phyloP scores from a whole-genome alignment of 2,329 filamentous ascomycete species.

The Xylaria sp. region DNA sequence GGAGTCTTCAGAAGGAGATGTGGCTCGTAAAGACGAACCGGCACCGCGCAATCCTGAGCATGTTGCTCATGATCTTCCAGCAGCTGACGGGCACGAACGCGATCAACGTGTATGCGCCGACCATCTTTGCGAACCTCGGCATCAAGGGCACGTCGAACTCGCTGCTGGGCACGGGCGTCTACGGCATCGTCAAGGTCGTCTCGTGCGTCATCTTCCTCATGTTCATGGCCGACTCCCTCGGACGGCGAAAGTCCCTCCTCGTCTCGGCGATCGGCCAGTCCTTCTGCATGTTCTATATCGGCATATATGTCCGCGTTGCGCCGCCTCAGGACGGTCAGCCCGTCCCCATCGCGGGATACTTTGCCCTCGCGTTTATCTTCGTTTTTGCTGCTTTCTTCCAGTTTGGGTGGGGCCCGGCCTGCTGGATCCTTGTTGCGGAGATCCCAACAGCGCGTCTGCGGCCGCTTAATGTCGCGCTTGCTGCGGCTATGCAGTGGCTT shows the following conservation, averaged over 20 bases:
- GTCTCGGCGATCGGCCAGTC: conserved; percentile 57
- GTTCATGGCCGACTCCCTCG: conserved; percentile 56
- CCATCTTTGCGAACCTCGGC: conserved; percentile 33
- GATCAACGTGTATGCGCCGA: conserved; percentile 34
- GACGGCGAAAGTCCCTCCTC: conserved; percentile 49
- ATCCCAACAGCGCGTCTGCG: conserved; percentile 55
- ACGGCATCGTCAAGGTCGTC: conserved; percentile 58
- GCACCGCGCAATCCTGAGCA: conserved; percentile 58
- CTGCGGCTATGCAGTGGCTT: conserved; percentile 58
- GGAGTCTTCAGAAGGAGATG: conserved; percentile 60
- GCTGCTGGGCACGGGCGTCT: conserved; percentile 58
- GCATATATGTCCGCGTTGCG: conserved; percentile 56
- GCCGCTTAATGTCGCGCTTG: conserved; percentile 51
- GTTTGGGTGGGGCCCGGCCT: conserved; percentile 60
- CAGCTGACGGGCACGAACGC: conserved; percentile 60
- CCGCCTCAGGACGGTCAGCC: conserved; percentile 44
- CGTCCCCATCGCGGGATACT: conserved; percentile 58
- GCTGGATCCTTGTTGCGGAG: conserved; percentile 60
- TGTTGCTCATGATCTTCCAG: conserved; percentile 60
- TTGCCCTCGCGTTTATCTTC: conserved; percentile 62
- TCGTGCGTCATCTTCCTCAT: conserved; percentile 52
- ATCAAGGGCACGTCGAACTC: conserved; percentile 43
- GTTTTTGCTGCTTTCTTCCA: conserved; percentile 64
- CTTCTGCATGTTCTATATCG: conserved; percentile 60
- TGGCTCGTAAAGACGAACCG: conserved; percentile 56